phyloP scores from a whole-genome alignment of 2,329 filamentous ascomycete genomes.

The Ophiosphaerella herpotricha region DNA sequence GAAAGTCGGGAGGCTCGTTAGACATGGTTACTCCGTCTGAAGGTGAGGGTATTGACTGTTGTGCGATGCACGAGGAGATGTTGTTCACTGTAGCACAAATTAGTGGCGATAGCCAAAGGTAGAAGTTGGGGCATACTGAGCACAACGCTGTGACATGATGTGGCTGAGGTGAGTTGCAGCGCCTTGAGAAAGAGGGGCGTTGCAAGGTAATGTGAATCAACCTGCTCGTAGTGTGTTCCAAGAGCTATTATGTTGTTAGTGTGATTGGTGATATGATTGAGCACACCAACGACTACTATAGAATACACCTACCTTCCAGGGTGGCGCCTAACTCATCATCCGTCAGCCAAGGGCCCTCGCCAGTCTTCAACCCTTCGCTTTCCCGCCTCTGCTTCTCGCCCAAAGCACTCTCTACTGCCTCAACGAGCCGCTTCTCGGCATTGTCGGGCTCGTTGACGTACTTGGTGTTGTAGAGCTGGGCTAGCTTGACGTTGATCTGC shows the following conservation, averaged over 20 bases:
- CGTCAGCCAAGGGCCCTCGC: constrained; percentile 72
- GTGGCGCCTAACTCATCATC: constrained; percentile 73
- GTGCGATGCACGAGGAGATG: constrained; percentile 72
- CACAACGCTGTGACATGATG: constrained; percentile 76
- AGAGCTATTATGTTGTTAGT: constrained; percentile 59
- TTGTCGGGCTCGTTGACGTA: constrained; percentile 74
- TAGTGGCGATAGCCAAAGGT: constrained; percentile 6
- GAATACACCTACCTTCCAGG: constrained; percentile 62
- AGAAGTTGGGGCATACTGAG: constrained; percentile 62
- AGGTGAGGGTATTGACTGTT: constrained; percentile 57
- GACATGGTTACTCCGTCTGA: constrained; percentile 32
- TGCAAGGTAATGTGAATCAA: constrained; percentile 77
- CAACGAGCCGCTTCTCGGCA: constrained; percentile 75
- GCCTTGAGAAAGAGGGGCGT: constrained; percentile 87
- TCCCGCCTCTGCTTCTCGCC: constrained; percentile 73
- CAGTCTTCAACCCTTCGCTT: constrained; percentile 69
- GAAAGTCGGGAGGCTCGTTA: constrained; percentile 42
- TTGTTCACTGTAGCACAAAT: constrained; percentile 69
- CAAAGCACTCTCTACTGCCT: constrained; percentile 80
- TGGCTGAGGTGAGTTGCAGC: constrained; percentile 67
- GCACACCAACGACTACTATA: too few relatives aligned
- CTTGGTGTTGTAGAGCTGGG: constrained; percentile 77
- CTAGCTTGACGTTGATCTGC: constrained; percentile 80
- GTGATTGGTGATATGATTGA: not conserved
- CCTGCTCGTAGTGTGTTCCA: constrained; percentile 74